These are phyloP conservation scores for Trypanosoma lewisi DNA, from an alignment of 208 protist species.

Conservation along the genomic window DNA sequence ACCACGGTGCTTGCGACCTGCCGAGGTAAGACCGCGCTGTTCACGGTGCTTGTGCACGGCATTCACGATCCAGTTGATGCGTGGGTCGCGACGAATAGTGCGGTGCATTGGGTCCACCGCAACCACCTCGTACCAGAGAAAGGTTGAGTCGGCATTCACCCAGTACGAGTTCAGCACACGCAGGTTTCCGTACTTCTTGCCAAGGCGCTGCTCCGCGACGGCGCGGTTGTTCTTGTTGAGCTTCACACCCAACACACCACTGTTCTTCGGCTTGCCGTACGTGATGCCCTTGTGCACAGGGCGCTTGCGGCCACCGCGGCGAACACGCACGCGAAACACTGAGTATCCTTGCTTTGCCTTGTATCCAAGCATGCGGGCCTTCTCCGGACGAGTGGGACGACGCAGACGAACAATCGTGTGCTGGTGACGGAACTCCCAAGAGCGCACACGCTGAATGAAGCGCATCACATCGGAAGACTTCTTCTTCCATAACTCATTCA, in stretches of 20 bases:
- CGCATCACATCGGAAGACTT: constrained; percentile 99
- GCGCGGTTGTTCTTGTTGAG: constrained; percentile 93
- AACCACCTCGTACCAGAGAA: constrained; percentile 99
- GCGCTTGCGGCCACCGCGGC: constrained; percentile 98
- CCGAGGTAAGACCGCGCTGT: constrained; percentile 97
- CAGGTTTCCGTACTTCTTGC: constrained; percentile 94
- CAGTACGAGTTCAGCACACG: constrained; percentile 99
- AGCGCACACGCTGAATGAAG: constrained; percentile 98
- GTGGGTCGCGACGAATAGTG: constrained; percentile 97
- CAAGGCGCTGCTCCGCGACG: constrained; percentile 98
- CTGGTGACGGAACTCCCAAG: constrained; percentile 99
- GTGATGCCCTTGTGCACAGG: constrained; percentile 96
- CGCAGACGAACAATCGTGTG: constrained; percentile 90
- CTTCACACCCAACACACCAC: constrained; percentile 98
- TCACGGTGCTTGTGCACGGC: constrained; percentile 97
- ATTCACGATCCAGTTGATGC: constrained; percentile 99
- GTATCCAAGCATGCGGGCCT: constrained; percentile 99
- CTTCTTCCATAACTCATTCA: constrained; percentile 99
- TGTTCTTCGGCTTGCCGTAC: constrained; percentile 98
- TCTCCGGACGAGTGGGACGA: constrained; percentile 98
- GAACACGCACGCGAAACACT: constrained; percentile 98
- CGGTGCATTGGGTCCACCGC: constrained; percentile 98
- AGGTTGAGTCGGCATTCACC: constrained; percentile 97
- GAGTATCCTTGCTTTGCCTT: constrained; percentile 99
- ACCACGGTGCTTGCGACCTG: constrained; percentile 96